phyloP scores from a whole-genome alignment of 768 basidiomycete genomes.

The Lyophyllum semitale region DNA sequence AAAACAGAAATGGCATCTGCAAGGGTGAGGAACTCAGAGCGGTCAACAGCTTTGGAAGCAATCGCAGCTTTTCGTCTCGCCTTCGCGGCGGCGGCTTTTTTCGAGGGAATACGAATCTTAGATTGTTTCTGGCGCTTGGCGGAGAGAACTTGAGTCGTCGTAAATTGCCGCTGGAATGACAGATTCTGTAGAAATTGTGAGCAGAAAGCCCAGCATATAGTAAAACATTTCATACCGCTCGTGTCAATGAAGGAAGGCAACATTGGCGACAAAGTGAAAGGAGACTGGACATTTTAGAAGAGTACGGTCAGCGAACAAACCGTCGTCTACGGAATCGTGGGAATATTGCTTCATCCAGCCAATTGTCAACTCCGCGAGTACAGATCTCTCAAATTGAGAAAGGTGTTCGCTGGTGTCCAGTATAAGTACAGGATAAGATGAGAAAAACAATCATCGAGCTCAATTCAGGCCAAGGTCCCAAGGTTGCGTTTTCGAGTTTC shows the following conservation, averaged over 20 bases:
- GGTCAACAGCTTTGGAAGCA: conserved; percentile 55
- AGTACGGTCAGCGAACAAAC: not conserved
- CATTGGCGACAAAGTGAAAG: conserved; percentile 29
- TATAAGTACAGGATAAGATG: no score
- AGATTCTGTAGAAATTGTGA: conserved; percentile 10
- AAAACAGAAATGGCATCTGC: conserved; percentile 68
- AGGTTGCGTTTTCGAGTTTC: no score
- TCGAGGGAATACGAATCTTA: conserved; percentile 62
- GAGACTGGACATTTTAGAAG: conserved; percentile 16
- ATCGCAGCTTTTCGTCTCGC: conserved; percentile 58
- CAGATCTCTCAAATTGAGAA: no score
- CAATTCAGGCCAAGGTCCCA: no score
- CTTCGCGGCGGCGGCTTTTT: conserved; percentile 71
- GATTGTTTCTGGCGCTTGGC: conserved; percentile 50
- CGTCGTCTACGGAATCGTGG: conserved; percentile 8
- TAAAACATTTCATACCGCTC: conserved; percentile 12
- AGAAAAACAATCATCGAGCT: no score
- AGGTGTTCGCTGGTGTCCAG: no score
- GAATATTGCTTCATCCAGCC: conserved; percentile 3
- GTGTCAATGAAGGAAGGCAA: conserved; percentile 18
- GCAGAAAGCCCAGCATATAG: not conserved
- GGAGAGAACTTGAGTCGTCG: conserved; percentile 46
- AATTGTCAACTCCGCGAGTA: conserved; percentile 5
- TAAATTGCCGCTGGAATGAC: conserved; percentile 47
- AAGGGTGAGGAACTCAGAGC: conserved; percentile 67